Base-by-base conservation (phyloP, 1,284 basidiomycete genomes). In the Taiwanofungus camphoratus region DNA sequence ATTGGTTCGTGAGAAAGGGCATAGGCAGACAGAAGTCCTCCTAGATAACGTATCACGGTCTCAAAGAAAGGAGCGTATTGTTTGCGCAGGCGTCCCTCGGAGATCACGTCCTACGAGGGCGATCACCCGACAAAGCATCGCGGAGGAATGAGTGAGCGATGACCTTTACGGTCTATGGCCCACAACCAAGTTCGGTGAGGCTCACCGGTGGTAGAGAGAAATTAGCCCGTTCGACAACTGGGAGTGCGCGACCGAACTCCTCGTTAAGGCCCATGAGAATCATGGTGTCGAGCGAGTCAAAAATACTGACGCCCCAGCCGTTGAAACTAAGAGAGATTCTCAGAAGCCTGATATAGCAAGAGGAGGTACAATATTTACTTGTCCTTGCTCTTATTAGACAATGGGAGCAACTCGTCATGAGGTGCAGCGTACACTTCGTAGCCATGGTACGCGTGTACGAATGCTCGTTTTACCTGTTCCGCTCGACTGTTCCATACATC, bases 281-380 rank as follows among this genome's bases (percentile, higher is more conserved):
- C 66, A 97, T 82, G 0, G 93, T 96, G 59, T 95, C 92, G 13
- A 97, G 74, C 2, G 86, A 79, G 56, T 92, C 90, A 48, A 90
- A 74, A 41, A 82, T 75, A 1, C 86, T 85, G 0, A 93, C 83
- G 11, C 90, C 91, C 92, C 93, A 96, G 6, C 87, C 82, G 57
- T 86, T 86, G 59, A 86, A 83, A 44, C 84, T 86, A 50, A n/a
- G 5, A 24, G 33, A 13, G 33, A 39, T 16, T 18, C 1, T 22
- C 22, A 15, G 23, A n/a, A n/a, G n/a, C n/a, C n/a, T n/a, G 39
- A 23, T 32, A 45, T 9, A 29, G 12, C n/a, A 18, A 15, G 5
- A 15, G n/a, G 18, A 34, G 8, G 31, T 15, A 34, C 36, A 8
- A 7, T 3, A 55, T 74, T 49, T 50, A 86, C 83, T 75, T 76